Evolutionary conservation across 176 grass and related monocot genomes (phyloP), one percentile per base, ranked within the genome.

Genomic region (Cenchrus americanus): DNA sequence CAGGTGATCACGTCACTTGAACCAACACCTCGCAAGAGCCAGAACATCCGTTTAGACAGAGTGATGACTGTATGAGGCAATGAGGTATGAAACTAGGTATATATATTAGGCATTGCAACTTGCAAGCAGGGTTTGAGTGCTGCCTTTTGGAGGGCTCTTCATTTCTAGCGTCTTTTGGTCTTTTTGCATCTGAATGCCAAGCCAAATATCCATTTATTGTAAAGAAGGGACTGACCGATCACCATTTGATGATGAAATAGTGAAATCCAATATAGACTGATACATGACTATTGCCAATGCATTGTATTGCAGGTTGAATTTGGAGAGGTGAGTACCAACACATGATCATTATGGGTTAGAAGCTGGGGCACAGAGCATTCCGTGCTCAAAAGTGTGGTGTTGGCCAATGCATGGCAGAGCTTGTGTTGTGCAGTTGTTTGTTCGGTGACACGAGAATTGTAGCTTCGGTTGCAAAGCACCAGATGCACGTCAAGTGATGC

Each of bases 1-100:
- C 85, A 96, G 81, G 82, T 84, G 75, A 99, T 99, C 80, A 75
- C 93, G 18, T 88, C 91, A 50, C 30, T 87, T 80, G 93, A 95
- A 79, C 87, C 88, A 79, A 91, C 83, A 46, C 80, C 90, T 46
- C 75, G 67, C 3, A 94, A 92, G 76, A 93, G 54, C 71, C 90
- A 95, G 84, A 86, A 72, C 69, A 70, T 92, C 69, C 90, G 74
- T 71, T 87, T 98, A 75, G 91, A 88, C 49, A 91, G 88, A 90
- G 91, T 95, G 55, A 26, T 62, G 76, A 89, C 78, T 22, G 88
- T 86, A 67, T 94, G 84, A 94, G 54, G 63, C 61, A 19, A 67
- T 94, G 84, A 94, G 54, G 63, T 51, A 19, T 73, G 37, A 34
- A 66, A 77, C 27, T 19, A 19, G 58, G 34, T 19, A 48, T 77